Percentiles rank a stretch among this genome's conserved stretches.
These are phyloP conservation scores for Populus tomentosa DNA, from an alignment of 441 rosid species.

Conservation along the genomic window DNA sequence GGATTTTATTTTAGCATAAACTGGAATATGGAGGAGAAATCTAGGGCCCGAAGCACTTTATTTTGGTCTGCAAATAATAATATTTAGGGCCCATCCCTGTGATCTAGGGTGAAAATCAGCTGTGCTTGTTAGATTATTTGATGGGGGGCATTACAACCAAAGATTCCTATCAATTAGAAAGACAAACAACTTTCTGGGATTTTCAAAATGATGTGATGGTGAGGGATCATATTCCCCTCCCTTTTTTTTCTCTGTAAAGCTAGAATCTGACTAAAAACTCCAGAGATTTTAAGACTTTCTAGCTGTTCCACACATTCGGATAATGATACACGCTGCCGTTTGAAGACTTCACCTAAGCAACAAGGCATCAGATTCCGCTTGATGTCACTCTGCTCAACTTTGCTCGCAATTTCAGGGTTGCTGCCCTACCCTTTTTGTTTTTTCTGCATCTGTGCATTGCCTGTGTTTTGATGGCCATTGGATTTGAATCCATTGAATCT, in stretches of 20 bases:
- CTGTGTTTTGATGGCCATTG: neutral
- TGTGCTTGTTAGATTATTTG: neutral
- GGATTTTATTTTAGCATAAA: neutral
- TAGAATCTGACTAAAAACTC: conserved; percentile 7
- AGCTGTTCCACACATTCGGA: neutral
- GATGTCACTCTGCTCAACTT: neutral
- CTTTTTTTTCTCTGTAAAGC: neutral
- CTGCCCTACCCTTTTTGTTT: neutral
- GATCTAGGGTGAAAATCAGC: conserved; percentile 8
- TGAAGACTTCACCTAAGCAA: neutral
- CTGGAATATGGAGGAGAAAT: neutral
- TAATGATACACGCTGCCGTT: neutral
- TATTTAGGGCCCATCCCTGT: neutral
- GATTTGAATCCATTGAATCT: neutral
- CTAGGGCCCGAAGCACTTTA: neutral
- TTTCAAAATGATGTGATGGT: conserved; percentile 23
- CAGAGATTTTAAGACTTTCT: neutral
- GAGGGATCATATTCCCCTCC: conserved; percentile 31
- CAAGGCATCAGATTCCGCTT: conserved; percentile 25
- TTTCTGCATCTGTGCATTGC: neutral
- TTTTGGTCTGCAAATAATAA: neutral
- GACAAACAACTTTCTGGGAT: conserved; percentile 4
- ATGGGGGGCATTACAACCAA: neutral
- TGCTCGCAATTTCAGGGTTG: neutral
- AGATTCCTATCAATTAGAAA: conserved; percentile 12